Percentiles rank a stretch among this genome's conserved stretches.
Conservation (phyloP, 768 basidiomycete species). For the Rhodotorula sphaerocarpa region DNA sequence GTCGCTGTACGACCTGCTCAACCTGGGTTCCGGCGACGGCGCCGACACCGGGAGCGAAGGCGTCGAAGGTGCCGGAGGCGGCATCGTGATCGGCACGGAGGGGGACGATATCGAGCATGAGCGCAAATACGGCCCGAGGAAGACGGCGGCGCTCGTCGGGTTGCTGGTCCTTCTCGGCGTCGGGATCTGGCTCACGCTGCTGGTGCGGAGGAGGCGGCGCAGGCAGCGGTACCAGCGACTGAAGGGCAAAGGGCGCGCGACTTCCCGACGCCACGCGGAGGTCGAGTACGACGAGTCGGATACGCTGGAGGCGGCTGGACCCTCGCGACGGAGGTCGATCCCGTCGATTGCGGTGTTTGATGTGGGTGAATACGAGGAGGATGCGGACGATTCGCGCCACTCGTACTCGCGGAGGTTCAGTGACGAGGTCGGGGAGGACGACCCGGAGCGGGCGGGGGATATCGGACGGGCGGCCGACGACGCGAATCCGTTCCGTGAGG, state of each 20-base stretch:
- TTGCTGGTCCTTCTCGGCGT: slow-evolving; percentile 25
- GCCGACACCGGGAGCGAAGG: not conserved
- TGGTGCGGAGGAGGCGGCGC: slow-evolving; percentile 11
- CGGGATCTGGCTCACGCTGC: slow-evolving; percentile 14
- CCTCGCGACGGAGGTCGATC: not conserved
- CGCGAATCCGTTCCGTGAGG: slow-evolving; percentile 4
- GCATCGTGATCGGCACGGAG: slow-evolving; percentile 9
- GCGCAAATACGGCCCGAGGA: slow-evolving; percentile 36
- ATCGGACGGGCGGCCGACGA: slow-evolving; percentile 8
- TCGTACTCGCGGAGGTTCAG: not conserved
- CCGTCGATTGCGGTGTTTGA: slow-evolving; percentile 26
- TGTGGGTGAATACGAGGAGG: slow-evolving; percentile 28
- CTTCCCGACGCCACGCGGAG: not conserved
- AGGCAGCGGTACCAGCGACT: not conserved
- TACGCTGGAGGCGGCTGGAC: not conserved
- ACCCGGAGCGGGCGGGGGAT: slow-evolving; percentile 17
- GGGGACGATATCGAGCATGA: slow-evolving; percentile 37
- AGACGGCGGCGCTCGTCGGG: slow-evolving; percentile 36
- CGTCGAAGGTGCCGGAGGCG: not conserved
- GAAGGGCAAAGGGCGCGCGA: slow-evolving; percentile 17
- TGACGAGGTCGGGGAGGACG: not conserved
- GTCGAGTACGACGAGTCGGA: not conserved
- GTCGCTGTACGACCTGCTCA: slow-evolving; percentile 10
- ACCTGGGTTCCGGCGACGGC: not conserved
- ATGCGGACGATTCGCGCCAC: slow-evolving; percentile 5